phyloP scores from a whole-genome alignment of 164 flowering plant genomes.

The Nymphaea thermarum region DNA sequence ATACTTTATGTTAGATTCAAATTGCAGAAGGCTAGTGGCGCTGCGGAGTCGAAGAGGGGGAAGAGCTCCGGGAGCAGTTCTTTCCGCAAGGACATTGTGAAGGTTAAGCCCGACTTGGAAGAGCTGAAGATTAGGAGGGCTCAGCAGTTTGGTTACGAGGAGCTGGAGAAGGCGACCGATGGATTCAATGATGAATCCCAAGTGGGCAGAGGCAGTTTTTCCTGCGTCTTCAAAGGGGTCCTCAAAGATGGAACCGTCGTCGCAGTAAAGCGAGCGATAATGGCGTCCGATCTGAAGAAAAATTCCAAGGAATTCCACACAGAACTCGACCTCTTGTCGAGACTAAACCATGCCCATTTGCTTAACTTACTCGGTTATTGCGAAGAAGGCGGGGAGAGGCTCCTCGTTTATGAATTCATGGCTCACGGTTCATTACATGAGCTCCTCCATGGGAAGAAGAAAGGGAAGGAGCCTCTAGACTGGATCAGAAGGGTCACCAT shows the following conservation, averaged over 20 bases:
- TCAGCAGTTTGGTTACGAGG: slow-evolving; percentile 62
- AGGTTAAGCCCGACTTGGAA: slow-evolving; percentile 60
- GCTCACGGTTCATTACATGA: slow-evolving; percentile 91
- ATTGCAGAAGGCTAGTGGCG: slow-evolving; percentile 33
- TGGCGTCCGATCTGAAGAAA: slow-evolving; percentile 61
- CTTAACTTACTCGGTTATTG: slow-evolving; percentile 88
- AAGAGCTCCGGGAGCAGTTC: slow-evolving; percentile 19
- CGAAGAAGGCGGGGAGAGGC: slow-evolving; percentile 89
- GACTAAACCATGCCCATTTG: slow-evolving; percentile 88
- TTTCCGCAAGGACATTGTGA: slow-evolving; percentile 31
- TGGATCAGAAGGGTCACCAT: slow-evolving; percentile 87
- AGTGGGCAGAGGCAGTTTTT: slow-evolving; percentile 89
- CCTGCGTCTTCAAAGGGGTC: slow-evolving; percentile 77
- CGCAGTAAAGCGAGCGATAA: slow-evolving; percentile 79
- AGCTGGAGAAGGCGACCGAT: slow-evolving; percentile 70
- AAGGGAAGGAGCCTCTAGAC: slow-evolving; percentile 44
- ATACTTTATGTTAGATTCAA: slow-evolving; percentile 62
- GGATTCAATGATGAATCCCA: slow-evolving; percentile 83
- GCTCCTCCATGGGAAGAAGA: slow-evolving; percentile 65
- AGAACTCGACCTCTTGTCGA: slow-evolving; percentile 77
- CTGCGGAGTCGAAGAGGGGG: slow-evolving; percentile 15
- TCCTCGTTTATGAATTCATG: slow-evolving; percentile 97
- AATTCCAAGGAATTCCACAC: slow-evolving; percentile 81
- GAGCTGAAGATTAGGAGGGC: slow-evolving; percentile 71
- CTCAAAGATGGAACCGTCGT: slow-evolving; percentile 75